Evolutionary conservation across 2,329 filamentous ascomycete genomes (phyloP), one percentile per base, ranked within the genome.

Genomic region (Pseudomassariella vexata): DNA sequence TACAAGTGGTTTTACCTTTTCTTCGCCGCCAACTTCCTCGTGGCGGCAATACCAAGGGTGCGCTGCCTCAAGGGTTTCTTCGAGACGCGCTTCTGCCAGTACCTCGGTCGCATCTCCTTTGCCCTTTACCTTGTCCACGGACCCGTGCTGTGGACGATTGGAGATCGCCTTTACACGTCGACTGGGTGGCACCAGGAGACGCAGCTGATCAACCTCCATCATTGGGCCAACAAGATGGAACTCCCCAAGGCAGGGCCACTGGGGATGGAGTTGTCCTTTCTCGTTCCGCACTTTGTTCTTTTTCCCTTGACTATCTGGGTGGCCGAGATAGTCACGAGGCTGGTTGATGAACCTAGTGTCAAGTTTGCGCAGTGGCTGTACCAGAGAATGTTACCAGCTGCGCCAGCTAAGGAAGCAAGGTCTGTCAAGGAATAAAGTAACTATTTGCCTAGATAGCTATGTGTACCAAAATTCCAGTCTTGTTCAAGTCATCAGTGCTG

Each of bases 1-100:
- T 69, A 66, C 48, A 82, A 82, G 52, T 82, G 76, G 76, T 82
- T 82, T 55, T 82, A 68, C 48, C 64, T 82, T 3, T 79, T 79
- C 49, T 74, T 68, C 60, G 77, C 76, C 1, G 66, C 78, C 1
- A 59, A 63, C 16, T 63, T 79, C 32, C 49, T 79, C 1, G 67
- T 85, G 1, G 59, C 69, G 1, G 63, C 68, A 1, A 58, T 75
- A 3, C 70, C 73, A 6, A 71, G 70, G n/a, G 65, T 83, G n/a
- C 45, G 55, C 5, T 72, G 66, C 66, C 59, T 81, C 11, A 72
- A 68, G 52, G 40, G 54, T 3, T 74, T 79, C 47, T 80, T 82
- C 44, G 76, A 79, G 50, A 61, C 59, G 1, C 58, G 59, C 5
- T 68, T 77, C 45, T 73, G 68, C 45, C 77, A 79, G 46, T 79